Conservation (phyloP, 305 asterid species). For the Ilex paraguariensis region DNA sequence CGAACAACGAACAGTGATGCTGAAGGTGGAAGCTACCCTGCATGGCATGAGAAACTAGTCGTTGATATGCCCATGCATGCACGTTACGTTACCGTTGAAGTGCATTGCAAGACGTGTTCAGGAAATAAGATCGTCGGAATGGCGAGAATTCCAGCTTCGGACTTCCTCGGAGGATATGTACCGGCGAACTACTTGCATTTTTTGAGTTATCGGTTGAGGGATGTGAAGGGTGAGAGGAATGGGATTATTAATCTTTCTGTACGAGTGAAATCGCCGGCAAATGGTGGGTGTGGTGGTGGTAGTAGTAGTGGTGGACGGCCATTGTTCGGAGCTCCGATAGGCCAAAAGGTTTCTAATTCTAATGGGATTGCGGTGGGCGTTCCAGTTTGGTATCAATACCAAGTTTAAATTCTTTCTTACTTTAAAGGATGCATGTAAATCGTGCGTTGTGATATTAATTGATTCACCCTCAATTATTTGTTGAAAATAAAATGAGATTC, state of each 20-base stretch:
- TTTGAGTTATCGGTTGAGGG: conserved; percentile 72
- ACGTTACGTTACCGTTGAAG: conserved; percentile 43
- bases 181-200: conserved; percentile 57
- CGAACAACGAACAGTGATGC: conserved; percentile 36
- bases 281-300: not conserved
- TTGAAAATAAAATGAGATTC: no score
- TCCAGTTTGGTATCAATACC: conserved; percentile 34
- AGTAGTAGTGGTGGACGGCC: not conserved
- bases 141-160: conserved; percentile 53
- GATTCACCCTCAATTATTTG: no score
- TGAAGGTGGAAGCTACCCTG: conserved; percentile 47
- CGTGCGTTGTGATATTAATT: no score
- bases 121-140: conserved; percentile 39
- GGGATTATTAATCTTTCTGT: conserved; percentile 74
- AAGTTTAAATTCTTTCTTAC: conserved; percentile 1
- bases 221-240: conserved; percentile 46
- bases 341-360: no score
- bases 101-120: conserved; percentile 23
- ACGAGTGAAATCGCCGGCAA: conserved; percentile 28
- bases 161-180: conserved; percentile 57
- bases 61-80: conserved; percentile 50
- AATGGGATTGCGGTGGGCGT: conserved; percentile 30
- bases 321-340: no score
- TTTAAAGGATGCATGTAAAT: no score
- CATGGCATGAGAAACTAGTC: conserved; percentile 57